Percentiles rank a stretch among this genome's conserved stretches.
phyloP scores from a whole-genome alignment of 2,329 filamentous ascomycete genomes.

The Paracoccidioides brasiliensis region DNA sequence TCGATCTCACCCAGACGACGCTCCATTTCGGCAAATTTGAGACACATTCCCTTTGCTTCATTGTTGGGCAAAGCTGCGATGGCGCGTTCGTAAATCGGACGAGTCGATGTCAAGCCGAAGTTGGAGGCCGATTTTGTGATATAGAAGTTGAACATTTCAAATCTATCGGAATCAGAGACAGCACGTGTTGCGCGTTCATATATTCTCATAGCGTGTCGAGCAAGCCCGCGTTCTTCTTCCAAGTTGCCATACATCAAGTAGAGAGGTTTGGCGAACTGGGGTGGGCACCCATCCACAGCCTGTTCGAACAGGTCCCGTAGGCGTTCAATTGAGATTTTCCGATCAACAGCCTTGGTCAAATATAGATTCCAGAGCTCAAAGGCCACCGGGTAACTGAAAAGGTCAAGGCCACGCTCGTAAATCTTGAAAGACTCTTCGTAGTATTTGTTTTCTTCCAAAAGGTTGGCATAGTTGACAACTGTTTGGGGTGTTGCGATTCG shows the following conservation, averaged over 20 bases:
- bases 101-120: conserved; percentile 87
- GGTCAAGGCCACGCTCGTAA: conserved; percentile 86
- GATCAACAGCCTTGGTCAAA: conserved; percentile 90
- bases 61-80: conserved; percentile 85
- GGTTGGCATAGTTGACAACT: conserved; percentile 94
- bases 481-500: conserved; percentile 96
- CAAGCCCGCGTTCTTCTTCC: conserved; percentile 88
- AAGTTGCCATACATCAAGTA: conserved; percentile 98
- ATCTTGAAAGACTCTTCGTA: conserved; percentile 97
- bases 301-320: conserved; percentile 94
- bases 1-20: conserved; percentile 85
- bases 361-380: conserved; percentile 99
- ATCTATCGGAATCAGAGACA: conserved; percentile 84
- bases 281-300: conserved; percentile 84
- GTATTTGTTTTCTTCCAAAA: conserved; percentile 88
- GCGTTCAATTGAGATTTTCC: conserved; percentile 88
- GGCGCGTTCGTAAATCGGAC: conserved; percentile 90
- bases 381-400: conserved; percentile 97
- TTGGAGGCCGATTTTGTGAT: conserved; percentile 98
- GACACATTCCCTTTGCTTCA: conserved; percentile 93
- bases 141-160: conserved; percentile 99
- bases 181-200: conserved; percentile 94
- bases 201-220: conserved; percentile 95
- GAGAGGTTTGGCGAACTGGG: conserved; percentile 88
- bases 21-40: conserved; percentile 98